Evolutionary conservation across 106 monocot species (phyloP).

Genomic region (Posidonia australis): DNA sequence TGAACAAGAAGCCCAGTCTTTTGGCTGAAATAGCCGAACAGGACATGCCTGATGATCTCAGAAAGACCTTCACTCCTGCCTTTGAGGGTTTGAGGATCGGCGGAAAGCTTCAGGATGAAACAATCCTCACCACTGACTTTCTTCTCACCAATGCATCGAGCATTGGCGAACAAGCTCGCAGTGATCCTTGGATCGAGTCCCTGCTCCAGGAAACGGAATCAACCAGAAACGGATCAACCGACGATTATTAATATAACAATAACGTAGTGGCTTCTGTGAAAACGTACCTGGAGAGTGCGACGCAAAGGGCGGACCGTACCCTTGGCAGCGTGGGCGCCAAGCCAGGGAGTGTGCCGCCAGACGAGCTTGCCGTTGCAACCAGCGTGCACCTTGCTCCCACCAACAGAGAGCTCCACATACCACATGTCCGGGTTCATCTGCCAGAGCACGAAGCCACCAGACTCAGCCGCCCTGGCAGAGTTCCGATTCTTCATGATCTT

Average conservation of each 20-base stretch:
- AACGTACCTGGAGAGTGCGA: conserved; percentile 58
- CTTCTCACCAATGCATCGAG: conserved; percentile 59
- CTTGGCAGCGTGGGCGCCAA: conserved; percentile 53
- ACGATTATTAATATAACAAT: no score
- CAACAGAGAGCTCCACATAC: conserved; percentile 59
- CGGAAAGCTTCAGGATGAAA: conserved; percentile 51
- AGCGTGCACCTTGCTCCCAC: conserved; percentile 51
- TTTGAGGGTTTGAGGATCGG: conserved; percentile 43
- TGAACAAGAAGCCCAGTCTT: conserved; percentile 57
- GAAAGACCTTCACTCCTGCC: conserved; percentile 48
- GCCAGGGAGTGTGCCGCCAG: conserved; percentile 64
- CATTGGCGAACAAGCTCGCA: conserved; percentile 41
- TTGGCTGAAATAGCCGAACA: conserved; percentile 68
- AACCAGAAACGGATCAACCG: no score
- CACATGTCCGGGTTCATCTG: conserved; percentile 68
- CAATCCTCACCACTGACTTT: conserved; percentile 51
- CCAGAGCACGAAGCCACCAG: conserved; percentile 59
- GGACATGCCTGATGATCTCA: conserved; percentile 45
- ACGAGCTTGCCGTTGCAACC: conserved; percentile 61
- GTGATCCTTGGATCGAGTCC: conserved; percentile 61
- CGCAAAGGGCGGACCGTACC: conserved; percentile 59
- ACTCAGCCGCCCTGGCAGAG: conserved; percentile 14
- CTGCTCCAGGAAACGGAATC: conserved; percentile 13
- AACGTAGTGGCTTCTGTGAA: no score
- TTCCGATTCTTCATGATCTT: conserved; percentile 31